Conservation (phyloP, 2,329 filamentous ascomycete species). For the Colletotrichum sp. region DNA sequence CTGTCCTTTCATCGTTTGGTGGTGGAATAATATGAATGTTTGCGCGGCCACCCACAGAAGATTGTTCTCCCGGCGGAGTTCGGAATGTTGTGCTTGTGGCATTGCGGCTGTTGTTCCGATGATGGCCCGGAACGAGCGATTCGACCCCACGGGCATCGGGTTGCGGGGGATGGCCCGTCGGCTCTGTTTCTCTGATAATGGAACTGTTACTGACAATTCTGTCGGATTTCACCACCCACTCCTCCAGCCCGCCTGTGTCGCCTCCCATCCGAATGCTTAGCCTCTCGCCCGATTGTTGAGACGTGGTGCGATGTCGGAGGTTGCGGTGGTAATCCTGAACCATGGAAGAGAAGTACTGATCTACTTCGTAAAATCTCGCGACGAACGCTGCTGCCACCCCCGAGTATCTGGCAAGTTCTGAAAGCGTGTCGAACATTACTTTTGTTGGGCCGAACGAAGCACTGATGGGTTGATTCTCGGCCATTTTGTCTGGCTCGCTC, state of each 20-base stretch:
- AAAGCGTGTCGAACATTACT: neutral
- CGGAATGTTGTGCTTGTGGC: neutral
- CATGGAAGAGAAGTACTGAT: slow-evolving; percentile 7
- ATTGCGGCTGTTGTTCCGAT: neutral
- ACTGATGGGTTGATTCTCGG: neutral
- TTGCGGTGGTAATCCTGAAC: slow-evolving; percentile 11
- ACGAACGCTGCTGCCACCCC: slow-evolving; percentile 11
- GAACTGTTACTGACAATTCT: slow-evolving; percentile 49
- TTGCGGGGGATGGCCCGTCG: slow-evolving; percentile 28
- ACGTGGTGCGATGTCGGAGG: neutral
- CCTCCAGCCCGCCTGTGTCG: slow-evolving; percentile 56
- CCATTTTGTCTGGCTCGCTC: slow-evolving; percentile 26
- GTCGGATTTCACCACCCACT: slow-evolving; percentile 50
- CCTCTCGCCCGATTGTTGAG: slow-evolving; percentile 11
- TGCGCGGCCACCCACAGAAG: neutral
- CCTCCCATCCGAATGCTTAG: slow-evolving; percentile 45
- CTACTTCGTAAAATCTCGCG: slow-evolving; percentile 8
- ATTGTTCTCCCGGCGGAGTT: neutral
- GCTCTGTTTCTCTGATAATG: slow-evolving; percentile 36
- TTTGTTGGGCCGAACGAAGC: neutral
- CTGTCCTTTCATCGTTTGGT: neutral
- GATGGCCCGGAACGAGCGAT: neutral
- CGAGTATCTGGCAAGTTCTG: neutral
- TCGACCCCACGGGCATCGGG: slow-evolving; percentile 19
- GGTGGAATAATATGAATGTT: neutral